These are phyloP conservation scores for Aspergillus sp. DNA, from an alignment of 2,329 filamentous ascomycete genomes.

Conservation along the genomic window DNA sequence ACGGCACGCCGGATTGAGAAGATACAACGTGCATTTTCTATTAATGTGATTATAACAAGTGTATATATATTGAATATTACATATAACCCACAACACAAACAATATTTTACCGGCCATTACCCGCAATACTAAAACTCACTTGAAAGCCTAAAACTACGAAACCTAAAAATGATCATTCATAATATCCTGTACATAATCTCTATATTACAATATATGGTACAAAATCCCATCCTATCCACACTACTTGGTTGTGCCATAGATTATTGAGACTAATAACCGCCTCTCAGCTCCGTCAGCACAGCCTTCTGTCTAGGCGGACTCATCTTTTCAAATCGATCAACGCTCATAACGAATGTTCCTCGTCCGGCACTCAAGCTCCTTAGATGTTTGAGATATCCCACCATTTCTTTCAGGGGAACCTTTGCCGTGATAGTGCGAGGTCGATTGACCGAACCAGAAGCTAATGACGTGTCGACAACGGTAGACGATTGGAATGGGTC, in stretches of 20 bases:
- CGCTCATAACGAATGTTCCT: slow-evolving; percentile 72
- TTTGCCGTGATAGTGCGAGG: slow-evolving; percentile 73
- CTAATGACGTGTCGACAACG: slow-evolving; percentile 22
- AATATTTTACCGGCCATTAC: no score
- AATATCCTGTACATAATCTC: neutral
- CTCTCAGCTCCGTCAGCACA: slow-evolving; percentile 49
- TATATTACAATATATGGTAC: neutral
- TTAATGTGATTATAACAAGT: no score
- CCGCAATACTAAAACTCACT: neutral
- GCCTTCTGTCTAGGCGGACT: slow-evolving; percentile 59
- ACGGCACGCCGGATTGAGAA: no score
- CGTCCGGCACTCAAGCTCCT: slow-evolving; percentile 85
- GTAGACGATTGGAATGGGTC: slow-evolving; percentile 66
- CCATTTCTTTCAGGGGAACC: slow-evolving; percentile 94
- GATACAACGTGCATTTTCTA: no score
- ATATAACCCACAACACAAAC: no score
- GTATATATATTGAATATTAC: no score
- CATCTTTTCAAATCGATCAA: slow-evolving; percentile 71
- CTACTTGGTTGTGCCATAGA: neutral
- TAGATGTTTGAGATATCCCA: slow-evolving; percentile 87
- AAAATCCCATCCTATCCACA: neutral
- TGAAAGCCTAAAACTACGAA: neutral
- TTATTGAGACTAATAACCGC: slow-evolving; percentile 24
- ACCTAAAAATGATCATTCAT: neutral
- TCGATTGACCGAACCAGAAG: slow-evolving; percentile 36